Base-by-base conservation (phyloP, 352 stramenopile genomes). In the Aphanomyces stellatus region DNA sequence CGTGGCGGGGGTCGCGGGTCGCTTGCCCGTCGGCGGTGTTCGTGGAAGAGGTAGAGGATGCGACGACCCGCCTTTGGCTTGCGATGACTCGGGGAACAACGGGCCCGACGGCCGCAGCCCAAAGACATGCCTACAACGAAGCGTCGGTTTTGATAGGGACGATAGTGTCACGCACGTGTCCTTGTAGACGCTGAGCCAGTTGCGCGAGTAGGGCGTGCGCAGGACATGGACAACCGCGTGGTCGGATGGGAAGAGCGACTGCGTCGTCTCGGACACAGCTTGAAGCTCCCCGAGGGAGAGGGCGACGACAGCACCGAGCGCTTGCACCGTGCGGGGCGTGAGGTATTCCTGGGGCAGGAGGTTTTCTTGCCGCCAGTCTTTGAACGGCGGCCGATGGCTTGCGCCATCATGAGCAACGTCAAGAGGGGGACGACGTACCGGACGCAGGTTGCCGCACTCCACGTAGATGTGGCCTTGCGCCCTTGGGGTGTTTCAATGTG, bases 171-270 rank as follows among this genome's bases (percentile, higher is more conserved):
- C 64, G 42, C 48, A 88, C 82, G 79, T 71, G 53, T 78, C 55
- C 4, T 80, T 80, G 28, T 87, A 81, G n/a, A 92, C 77, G 27
- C 69, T 88, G 46, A 92, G 75, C 84, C 84, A 90, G 33, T 69
- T 51, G 19, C 73, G 56, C 4, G 73, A 72, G 2, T 71, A 69
- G 2, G 76, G 71, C 0, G 73, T 85, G 34, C 87, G 76, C 33
- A 74, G 76, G 19, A 91, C 35, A 11, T 73, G 71, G 4, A 91
- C 69, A 30, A 91, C 65, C 31, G 78, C 88, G 46, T 91, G 84
- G 51, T 93, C 82, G 3, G 80, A 79, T 34, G 84, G 82, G 55
- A 80, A 91, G 41, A 87, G 73, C 40, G 77, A 71, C 33, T 71
- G 82, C 24, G 65, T 80, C 51, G 85, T 76, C 41, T 81, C 77